Evolutionary conservation across 768 basidiomycete genomes (phyloP).

Genomic region (Royoungia palumana): DNA sequence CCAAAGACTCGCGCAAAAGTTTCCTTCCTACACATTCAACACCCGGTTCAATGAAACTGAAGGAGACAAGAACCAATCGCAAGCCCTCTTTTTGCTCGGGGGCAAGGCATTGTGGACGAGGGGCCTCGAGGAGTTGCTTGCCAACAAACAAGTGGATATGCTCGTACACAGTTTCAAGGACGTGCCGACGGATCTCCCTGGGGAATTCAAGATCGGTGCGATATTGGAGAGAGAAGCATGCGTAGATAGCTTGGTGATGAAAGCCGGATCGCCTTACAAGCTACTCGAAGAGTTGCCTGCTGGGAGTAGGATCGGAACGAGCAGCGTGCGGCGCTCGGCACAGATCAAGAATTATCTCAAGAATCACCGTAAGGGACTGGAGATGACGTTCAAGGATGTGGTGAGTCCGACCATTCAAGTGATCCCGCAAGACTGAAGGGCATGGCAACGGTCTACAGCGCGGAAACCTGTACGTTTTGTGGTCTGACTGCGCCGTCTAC

Average conservation of each 20-base stretch:
- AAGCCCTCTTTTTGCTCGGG: constrained; percentile 83
- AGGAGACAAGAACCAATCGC: constrained; percentile 88
- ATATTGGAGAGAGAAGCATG: constrained; percentile 87
- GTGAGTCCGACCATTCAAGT: constrained; percentile 48
- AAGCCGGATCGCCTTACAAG: constrained; percentile 66
- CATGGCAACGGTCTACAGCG: constrained; percentile 42
- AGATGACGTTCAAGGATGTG: constrained; percentile 78
- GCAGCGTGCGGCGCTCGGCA: constrained; percentile 88
- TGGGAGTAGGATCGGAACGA: constrained; percentile 92
- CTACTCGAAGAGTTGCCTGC: constrained; percentile 77
- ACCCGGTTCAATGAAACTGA: constrained; percentile 66
- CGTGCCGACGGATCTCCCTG: constrained; percentile 83
- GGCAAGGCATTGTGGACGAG: constrained; percentile 97
- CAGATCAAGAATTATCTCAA: constrained; percentile 82
- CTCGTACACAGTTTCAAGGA: constrained; percentile 93
- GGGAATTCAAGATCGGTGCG: constrained; percentile 81
- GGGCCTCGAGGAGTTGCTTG: constrained; percentile 86
- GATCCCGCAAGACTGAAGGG: neutral
- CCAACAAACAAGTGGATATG: constrained; percentile 75
- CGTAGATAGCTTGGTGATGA: constrained; percentile 85
- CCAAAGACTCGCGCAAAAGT: constrained; percentile 53
- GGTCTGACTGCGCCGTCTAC: neutral
- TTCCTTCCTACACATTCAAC: constrained; percentile 49
- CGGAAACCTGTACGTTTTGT: constrained; percentile 73
- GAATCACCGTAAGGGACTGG: constrained; percentile 27